phyloP scores from a whole-genome alignment of 495 filamentous ascomycete genomes.

The Lepraria neglecta region DNA sequence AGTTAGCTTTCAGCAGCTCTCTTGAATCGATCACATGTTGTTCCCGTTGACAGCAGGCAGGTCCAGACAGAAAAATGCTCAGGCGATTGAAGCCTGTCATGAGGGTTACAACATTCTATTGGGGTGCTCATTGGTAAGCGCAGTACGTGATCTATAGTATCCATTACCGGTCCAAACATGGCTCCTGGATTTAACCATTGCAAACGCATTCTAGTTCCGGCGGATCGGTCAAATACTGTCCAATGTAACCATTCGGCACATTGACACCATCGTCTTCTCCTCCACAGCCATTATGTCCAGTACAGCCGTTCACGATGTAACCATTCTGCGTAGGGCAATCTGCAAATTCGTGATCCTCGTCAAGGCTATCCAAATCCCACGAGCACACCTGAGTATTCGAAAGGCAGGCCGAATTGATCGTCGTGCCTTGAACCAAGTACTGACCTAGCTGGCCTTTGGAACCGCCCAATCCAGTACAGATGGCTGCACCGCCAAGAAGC shows the following conservation, averaged over 20 bases:
- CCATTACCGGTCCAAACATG: no score
- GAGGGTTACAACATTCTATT: no score
- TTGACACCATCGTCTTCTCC: neutral
- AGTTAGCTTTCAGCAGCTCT: no score
- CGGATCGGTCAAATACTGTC: neutral
- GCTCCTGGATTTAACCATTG: neutral
- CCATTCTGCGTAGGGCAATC: neutral
- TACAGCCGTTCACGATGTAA: neutral
- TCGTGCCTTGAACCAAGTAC: neutral
- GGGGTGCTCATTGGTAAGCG: no score
- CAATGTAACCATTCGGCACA: slow-evolving; percentile 5
- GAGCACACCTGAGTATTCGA: neutral
- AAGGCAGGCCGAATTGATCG: slow-evolving; percentile 3
- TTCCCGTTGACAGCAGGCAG: no score
- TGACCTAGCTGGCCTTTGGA: slow-evolving; percentile 1
- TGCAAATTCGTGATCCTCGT: neutral
- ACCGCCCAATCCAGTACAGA: neutral
- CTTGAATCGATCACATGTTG: no score
- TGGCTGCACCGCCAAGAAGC: neutral
- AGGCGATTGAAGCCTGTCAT: no score
- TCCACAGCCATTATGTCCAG: neutral
- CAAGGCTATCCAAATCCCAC: neutral
- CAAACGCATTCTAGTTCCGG: neutral
- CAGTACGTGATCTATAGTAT: no score
- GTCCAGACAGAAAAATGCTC: no score